Conservation (phyloP, 1,284 basidiomycete species). For the Trametes versicolor region DNA sequence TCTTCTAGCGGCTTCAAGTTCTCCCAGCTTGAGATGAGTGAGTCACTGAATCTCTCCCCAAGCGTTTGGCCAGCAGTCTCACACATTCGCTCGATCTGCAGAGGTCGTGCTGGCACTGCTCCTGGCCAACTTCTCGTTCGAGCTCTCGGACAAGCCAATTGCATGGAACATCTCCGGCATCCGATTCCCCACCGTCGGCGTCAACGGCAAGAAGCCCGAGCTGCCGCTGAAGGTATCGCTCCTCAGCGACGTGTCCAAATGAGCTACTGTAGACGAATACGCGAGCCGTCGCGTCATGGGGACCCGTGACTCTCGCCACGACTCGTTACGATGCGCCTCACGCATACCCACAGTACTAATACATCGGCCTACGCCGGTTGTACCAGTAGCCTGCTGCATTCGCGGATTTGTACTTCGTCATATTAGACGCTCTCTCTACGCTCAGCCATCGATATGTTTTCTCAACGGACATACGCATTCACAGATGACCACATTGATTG, state of each 20-base stretch:
- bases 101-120: constrained; percentile 33
- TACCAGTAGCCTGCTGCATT: constrained; percentile 21
- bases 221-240: constrained; percentile 33
- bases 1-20: constrained; percentile 44
- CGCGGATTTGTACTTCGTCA: not conserved
- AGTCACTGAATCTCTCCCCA: constrained; percentile 20
- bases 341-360: not conserved
- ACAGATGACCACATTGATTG: not conserved
- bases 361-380: constrained; percentile 30
- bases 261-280: not conserved
- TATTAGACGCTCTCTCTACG: not conserved
- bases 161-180: constrained; percentile 36
- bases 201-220: constrained; percentile 30
- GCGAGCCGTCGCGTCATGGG: not conserved
- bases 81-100: constrained; percentile 2
- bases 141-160: constrained; percentile 32
- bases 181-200: constrained; percentile 35
- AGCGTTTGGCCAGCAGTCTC: not conserved
- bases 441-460: not conserved
- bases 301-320: not conserved
- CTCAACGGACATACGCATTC: no score
- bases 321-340: not conserved
- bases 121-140: constrained; percentile 28
- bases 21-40: constrained; percentile 44
- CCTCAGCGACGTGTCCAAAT: constrained; percentile 5